A percentile compares a stretch with the other conserved stretches of the same genome.
These are phyloP conservation scores for Pichia kudriavzevii DNA, from an alignment of 1,139 yeast species.

Conservation along the genomic window DNA sequence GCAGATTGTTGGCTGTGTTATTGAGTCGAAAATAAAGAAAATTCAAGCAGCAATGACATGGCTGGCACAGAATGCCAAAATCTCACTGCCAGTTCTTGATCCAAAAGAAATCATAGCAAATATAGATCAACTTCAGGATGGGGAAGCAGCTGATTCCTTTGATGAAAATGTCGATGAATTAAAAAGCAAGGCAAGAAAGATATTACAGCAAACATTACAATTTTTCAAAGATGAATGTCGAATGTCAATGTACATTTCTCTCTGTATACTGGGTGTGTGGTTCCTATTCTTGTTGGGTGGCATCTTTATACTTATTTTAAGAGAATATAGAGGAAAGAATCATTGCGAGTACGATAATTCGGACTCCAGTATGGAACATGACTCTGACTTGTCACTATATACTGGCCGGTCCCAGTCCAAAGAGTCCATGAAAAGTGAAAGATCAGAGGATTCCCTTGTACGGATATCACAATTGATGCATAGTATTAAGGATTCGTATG, in stretches of 20 bases:
- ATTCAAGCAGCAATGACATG: constrained; percentile 71
- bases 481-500: constrained; percentile 9
- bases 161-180: constrained; percentile 17
- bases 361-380: too few relatives aligned
- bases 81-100: constrained; percentile 50
- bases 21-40: constrained; percentile 61
- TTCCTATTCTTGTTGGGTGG: constrained; percentile 38
- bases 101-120: constrained; percentile 24
- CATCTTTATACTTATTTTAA: constrained; percentile 19
- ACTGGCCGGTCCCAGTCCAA: too few relatives aligned
- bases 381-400: too few relatives aligned
- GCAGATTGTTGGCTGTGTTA: constrained; percentile 66
- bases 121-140: constrained; percentile 7
- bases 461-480: constrained; percentile 5
- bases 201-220: constrained; percentile 24
- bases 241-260: constrained; percentile 41
- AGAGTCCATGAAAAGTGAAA: too few relatives aligned
- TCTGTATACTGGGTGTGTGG: constrained; percentile 43
- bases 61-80: constrained; percentile 58
- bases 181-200: constrained; percentile 24
- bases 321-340: constrained; percentile 8
- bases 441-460: not conserved
- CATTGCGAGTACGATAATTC: not conserved
- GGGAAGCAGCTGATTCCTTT: constrained; percentile 9
- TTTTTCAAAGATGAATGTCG: constrained; percentile 32